Evolutionary conservation across 768 basidiomycete species (phyloP).

Genomic region (Ramaria rubella): DNA sequence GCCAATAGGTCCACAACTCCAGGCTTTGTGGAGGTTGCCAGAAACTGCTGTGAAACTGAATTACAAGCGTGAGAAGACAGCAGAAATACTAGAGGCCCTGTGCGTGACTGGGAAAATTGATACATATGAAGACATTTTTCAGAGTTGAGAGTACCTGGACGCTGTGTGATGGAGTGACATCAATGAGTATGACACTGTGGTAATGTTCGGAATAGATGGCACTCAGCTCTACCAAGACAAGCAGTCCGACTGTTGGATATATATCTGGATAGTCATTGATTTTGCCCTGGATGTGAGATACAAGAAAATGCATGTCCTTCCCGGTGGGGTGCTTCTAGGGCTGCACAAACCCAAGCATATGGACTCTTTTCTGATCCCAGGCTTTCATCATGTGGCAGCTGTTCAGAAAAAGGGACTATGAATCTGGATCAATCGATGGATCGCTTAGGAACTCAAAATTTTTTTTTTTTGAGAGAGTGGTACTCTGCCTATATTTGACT

Average conservation of each 20-base stretch:
- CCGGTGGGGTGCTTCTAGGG: constrained; percentile 22
- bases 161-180: constrained; percentile 14
- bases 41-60: constrained; percentile 13
- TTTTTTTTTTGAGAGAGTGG: too few species aligned
- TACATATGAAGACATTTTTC: constrained; percentile 11
- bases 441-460: too few species aligned
- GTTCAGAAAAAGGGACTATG: too few species aligned
- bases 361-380: too few species aligned
- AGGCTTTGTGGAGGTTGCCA: constrained; percentile 11
- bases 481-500: too few species aligned
- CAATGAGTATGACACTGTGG: constrained; percentile 10
- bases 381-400: too few species aligned
- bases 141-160: constrained; percentile 14
- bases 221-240: constrained; percentile 26
- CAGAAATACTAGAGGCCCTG: constrained; percentile 1
- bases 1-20: constrained; percentile 16
- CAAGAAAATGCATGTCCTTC: constrained; percentile 24
- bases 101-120: background rate
- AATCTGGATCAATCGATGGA: too few species aligned
- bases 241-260: too few species aligned
- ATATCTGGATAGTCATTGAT: constrained; percentile 25
- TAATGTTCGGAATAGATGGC: constrained; percentile 23
- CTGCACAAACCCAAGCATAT: constrained; percentile 20
- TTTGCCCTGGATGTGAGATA: constrained; percentile 22
- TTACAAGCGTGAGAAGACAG: constrained; percentile 7